phyloP scores from a whole-genome alignment of 2,329 filamentous ascomycete genomes.

The Aspergillus pseudotamarii region DNA sequence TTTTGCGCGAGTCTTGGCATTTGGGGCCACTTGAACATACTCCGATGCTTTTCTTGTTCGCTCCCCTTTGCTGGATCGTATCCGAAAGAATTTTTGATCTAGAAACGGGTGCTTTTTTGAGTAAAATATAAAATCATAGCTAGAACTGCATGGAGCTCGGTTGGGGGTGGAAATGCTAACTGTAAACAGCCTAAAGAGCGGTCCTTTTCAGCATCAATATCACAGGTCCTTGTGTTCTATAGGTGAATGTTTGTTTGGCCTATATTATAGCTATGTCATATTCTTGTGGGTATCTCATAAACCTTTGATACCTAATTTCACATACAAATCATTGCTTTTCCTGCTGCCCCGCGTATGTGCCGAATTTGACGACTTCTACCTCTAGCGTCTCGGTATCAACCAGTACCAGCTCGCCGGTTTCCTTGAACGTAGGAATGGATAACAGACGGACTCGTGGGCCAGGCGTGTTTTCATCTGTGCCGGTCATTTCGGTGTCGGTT shows the following conservation, averaged over 20 bases:
- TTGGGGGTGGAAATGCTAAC: too few species aligned
- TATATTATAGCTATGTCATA: background rate
- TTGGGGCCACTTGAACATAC: constrained; percentile 3
- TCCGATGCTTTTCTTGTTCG: background rate
- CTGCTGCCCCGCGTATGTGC: constrained; percentile 41
- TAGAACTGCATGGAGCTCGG: too few species aligned
- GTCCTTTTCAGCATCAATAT: background rate
- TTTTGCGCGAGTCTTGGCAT: constrained; percentile 23
- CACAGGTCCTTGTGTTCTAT: background rate
- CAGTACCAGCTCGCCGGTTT: constrained; percentile 77
- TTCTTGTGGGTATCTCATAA: background rate
- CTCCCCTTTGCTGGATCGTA: background rate
- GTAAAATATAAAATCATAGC: too few species aligned
- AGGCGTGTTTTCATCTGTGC: constrained; percentile 49
- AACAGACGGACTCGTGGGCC: constrained; percentile 76
- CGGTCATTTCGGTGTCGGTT: constrained; percentile 37
- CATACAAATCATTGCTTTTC: constrained; percentile 33
- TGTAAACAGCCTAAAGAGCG: too few species aligned
- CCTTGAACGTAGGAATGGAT: constrained; percentile 78
- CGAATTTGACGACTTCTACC: constrained; percentile 68
- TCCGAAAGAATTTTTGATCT: background rate
- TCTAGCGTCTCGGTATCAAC: constrained; percentile 85
- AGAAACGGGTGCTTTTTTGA: background rate
- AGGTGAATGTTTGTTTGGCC: background rate
- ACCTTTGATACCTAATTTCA: background rate